Conservation (phyloP, 2,329 filamentous ascomycete species). For the Ophiostoma angusticollis region DNA sequence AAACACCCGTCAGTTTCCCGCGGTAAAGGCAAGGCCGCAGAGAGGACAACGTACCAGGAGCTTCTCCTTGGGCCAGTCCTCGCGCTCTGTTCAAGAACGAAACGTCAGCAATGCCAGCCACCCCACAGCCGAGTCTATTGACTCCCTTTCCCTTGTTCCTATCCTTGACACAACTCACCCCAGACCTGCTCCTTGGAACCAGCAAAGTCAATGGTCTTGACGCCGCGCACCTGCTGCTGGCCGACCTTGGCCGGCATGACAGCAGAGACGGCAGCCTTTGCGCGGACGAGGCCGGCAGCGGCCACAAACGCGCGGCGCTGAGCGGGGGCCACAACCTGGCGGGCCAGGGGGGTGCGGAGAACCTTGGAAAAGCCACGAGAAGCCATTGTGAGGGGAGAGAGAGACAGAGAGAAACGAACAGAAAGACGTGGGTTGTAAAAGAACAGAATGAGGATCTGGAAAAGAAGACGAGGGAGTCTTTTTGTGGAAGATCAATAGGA, state of each 20-base stretch:
- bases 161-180: no score
- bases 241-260: slow-evolving; percentile 19
- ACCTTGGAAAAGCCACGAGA: slow-evolving; percentile 61
- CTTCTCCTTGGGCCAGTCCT: slow-evolving; percentile 97
- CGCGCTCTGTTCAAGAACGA: slow-evolving; percentile 57
- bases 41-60: slow-evolving; percentile 58
- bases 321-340: slow-evolving; percentile 48
- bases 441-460: slow-evolving; percentile 4
- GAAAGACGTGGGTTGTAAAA: background rate
- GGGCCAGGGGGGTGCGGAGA: slow-evolving; percentile 48
- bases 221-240: slow-evolving; percentile 60
- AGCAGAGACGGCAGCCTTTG: slow-evolving; percentile 37
- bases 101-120: no score
- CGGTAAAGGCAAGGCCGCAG: no score
- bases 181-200: slow-evolving; percentile 90
- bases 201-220: slow-evolving; percentile 99
- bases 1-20: background rate
- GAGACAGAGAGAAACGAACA: slow-evolving; percentile 9
- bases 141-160: no score
- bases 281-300: slow-evolving; percentile 42
- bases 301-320: slow-evolving; percentile 52
- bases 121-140: no score
- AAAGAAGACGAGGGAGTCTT: slow-evolving; percentile 3
- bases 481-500: slow-evolving; percentile 3
- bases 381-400: slow-evolving; percentile 48